Evolutionary conservation across 192 early-diverging fungal genomes (phyloP), one percentile per base, ranked within the genome.

Genomic region (Coemansia pectinata): DNA sequence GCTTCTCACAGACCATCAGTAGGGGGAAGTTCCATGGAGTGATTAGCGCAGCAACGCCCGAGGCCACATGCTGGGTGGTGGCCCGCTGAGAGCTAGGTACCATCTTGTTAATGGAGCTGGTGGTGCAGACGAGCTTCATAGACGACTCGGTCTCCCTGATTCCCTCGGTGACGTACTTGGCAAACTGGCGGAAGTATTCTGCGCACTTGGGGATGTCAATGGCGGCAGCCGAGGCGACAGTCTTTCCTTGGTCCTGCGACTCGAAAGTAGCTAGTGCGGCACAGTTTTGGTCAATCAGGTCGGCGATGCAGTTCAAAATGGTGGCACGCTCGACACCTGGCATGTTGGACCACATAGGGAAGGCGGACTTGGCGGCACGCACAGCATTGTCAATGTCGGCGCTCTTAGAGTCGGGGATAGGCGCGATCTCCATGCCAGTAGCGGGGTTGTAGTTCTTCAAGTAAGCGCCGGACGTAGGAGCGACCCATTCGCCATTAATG

Each of bases 21-120:
- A 91, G 48, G 11, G 93, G 91, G 40, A 89, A 88, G 69, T 90
- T 93, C 84, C 90, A 93, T 10, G 93, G 90, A n/a, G 90, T 92
- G 58, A 94, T 92, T 31, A 91, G 75, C 27, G 86, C 93, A 66
- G 86, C 87, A 27, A 93, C 89, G 50, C 94, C 94, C 27, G 91
- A 83, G 3, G 94, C 88, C 64, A 91, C 87, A 52, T 87, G 85
- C 44, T 89, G 86, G 1, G 89, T 90, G 45, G 63, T 45, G 15
- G 69, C 62, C 25, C 44, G 62, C 25, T 65, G 17, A 2, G n/a
- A 34, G 27, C 87, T 80, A 4, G 91, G 88, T 72, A 90, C 83
- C 19, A 83, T 74, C 40, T 88, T 79, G 2, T 85, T 87, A 61
- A 78, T 65, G 14, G 61, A 44, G 25, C 27, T 55, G 19, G 60